A percentile compares a stretch with the other conserved stretches of the same genome.
phyloP scores from a whole-genome alignment of 345 rosid species.

The Rubroshorea leprosula region DNA sequence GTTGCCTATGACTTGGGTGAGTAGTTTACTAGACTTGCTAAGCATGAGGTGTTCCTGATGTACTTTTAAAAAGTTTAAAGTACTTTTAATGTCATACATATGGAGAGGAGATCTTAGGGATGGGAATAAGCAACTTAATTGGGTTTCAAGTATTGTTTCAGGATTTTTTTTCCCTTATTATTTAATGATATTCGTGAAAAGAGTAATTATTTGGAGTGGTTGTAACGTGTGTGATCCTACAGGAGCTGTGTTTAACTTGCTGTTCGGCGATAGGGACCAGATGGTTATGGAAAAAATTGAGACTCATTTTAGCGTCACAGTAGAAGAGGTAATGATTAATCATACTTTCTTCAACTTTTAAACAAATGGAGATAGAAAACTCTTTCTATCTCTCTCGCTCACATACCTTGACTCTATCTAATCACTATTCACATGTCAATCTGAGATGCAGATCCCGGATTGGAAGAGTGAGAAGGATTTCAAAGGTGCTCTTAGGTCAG shows the following conservation, averaged over 20 bases:
- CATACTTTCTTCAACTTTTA: no score
- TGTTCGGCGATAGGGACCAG: slow-evolving; percentile 38
- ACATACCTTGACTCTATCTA: background rate
- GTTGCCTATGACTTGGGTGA: no score
- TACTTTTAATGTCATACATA: no score
- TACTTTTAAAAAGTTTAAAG: no score
- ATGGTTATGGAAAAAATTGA: slow-evolving; percentile 72
- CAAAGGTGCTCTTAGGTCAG: slow-evolving; percentile 36
- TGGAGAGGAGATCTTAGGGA: no score
- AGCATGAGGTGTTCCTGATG: no score
- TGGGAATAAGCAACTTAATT: no score
- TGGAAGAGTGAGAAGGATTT: slow-evolving; percentile 49
- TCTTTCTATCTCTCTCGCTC: background rate
- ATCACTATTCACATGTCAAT: background rate
- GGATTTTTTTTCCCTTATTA: no score
- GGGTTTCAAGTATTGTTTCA: no score
- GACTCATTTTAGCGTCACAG: slow-evolving; percentile 40
- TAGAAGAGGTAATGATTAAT: slow-evolving; percentile 45
- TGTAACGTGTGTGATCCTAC: slow-evolving; percentile 13
- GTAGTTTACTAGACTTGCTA: no score
- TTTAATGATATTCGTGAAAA: no score
- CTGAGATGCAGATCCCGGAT: slow-evolving; percentile 33
- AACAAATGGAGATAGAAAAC: background rate
- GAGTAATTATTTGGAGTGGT: background rate
- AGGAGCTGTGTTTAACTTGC: slow-evolving; percentile 86